Evolutionary conservation across 441 rosid genomes (phyloP).

Genomic region (Corymbia citriodora): DNA sequence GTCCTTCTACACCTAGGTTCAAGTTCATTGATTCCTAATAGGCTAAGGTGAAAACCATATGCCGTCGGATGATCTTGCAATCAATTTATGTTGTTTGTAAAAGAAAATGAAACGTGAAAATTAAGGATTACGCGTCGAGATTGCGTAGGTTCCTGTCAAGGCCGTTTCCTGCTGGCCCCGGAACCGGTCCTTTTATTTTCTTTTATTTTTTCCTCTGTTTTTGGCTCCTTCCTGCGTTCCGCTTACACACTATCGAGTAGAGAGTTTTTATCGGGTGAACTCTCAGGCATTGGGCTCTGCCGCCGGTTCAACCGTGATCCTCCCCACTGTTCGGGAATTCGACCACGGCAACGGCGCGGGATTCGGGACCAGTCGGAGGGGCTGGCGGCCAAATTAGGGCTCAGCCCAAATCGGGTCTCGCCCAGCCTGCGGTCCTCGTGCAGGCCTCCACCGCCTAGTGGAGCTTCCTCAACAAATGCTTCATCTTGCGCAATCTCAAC

Average conservation of each 20-base stretch:
- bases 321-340: no score
- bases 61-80: not conserved
- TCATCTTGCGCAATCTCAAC: constrained; percentile 34
- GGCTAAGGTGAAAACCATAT: not conserved
- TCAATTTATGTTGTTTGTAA: not conserved
- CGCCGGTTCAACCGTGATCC: no score
- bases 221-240: no score
- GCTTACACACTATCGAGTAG: no score
- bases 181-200: no score
- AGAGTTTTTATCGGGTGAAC: no score
- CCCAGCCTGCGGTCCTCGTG: constrained; percentile 49
- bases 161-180: not conserved
- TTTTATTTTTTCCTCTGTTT: no score
- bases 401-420: constrained; percentile 27
- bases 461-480: constrained; percentile 74
- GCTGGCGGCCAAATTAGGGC: not conserved
- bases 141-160: not conserved
- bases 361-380: not conserved
- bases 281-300: no score
- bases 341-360: constrained; percentile 28
- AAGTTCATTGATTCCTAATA: not conserved
- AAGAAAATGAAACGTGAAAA: not conserved
- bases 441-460: constrained; percentile 68
- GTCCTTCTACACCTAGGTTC: not conserved
- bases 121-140: no score